Conservation (phyloP, 306 rosid species). For the Prunus padus region DNA sequence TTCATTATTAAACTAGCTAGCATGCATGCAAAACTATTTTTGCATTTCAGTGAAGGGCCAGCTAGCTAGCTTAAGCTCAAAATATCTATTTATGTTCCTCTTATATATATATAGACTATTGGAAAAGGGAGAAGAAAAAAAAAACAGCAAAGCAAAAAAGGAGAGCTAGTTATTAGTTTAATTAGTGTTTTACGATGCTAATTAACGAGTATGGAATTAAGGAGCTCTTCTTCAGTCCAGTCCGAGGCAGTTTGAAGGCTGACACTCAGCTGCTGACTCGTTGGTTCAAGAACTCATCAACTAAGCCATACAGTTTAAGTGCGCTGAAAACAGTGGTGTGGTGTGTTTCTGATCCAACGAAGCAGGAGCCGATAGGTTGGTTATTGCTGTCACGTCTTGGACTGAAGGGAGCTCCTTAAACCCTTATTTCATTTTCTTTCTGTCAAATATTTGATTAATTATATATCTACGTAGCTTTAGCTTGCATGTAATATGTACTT, state of each 20-base stretch:
- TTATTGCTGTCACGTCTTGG: conserved; percentile 80
- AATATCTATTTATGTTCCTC: too few relatives aligned
- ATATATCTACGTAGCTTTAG: not conserved
- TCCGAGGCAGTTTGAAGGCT: conserved; percentile 44
- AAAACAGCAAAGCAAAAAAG: too few relatives aligned
- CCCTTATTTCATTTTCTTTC: not conserved
- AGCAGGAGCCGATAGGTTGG: conserved; percentile 77
- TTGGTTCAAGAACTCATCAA: conserved; percentile 69
- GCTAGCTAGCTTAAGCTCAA: too few relatives aligned
- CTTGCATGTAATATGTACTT: too few relatives aligned
- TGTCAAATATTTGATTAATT: not conserved
- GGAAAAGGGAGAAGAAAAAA: too few relatives aligned
- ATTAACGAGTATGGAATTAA: not conserved
- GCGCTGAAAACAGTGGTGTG: conserved; percentile 9
- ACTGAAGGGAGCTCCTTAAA: conserved; percentile 96
- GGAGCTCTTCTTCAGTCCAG: conserved; percentile 98
- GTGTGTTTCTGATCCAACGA: conserved; percentile 86
- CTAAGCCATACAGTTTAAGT: too few relatives aligned
- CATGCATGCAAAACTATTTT: too few relatives aligned
- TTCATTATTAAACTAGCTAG: too few relatives aligned
- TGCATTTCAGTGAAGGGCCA: too few relatives aligned
- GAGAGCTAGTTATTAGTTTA: too few relatives aligned
- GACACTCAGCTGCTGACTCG: conserved; percentile 92
- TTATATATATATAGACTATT: too few relatives aligned
- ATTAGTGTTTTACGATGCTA: not conserved